Evolutionary conservation across 2,329 filamentous ascomycete genomes (phyloP), one percentile per base, ranked within the genome.

Genomic region (Metarhizium guizhouense): DNA sequence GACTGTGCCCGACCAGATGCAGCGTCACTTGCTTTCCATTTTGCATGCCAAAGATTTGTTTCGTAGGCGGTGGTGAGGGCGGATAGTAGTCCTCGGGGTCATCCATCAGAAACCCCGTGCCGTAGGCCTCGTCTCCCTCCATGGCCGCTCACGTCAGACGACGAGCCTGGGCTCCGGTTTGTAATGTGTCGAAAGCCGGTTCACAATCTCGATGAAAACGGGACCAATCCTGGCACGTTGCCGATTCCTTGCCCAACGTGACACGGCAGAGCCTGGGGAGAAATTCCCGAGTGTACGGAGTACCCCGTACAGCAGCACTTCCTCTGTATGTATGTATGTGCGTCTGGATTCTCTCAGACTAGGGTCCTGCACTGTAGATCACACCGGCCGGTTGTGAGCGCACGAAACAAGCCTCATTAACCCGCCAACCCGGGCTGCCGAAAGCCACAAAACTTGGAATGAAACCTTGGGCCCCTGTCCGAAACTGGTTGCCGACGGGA

Each of bases 1-100:
- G 89, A 75, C 88, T 93, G 70, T 89, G 85, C 58, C 92, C 92
- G 48, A 96, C 89, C 73, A 96, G 82, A 64, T 88, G 83, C 60
- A 96, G 80, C 52, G 76, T 82, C 61, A 95, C 74, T 32, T 76
- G 74, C 60, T 83, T 68, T 58, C 88, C 88, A 40, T 81, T 83
- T 56, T 82, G 74, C 67, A 93, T 81, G 25, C 78, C 82, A 74
- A 95, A 87, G 47, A 83, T 79, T 59, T 88, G 84, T 59, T 82
- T 84, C 2, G 87, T 93, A 7, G 90, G 84, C 51, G 86, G 81
- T 51, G 88, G 88, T 50, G 90, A 85, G 1, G 90, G 84, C 50
- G 87, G 82, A 67, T 90, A 94, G 75, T 82, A 96, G 66, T 83
- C 89, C 54, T 84, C 81, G 6, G 92, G 92, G 61, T 95, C 92